These are phyloP conservation scores for Rhynchosporium agropyri DNA, from an alignment of 2,329 filamentous ascomycete genomes.

Conservation along the genomic window DNA sequence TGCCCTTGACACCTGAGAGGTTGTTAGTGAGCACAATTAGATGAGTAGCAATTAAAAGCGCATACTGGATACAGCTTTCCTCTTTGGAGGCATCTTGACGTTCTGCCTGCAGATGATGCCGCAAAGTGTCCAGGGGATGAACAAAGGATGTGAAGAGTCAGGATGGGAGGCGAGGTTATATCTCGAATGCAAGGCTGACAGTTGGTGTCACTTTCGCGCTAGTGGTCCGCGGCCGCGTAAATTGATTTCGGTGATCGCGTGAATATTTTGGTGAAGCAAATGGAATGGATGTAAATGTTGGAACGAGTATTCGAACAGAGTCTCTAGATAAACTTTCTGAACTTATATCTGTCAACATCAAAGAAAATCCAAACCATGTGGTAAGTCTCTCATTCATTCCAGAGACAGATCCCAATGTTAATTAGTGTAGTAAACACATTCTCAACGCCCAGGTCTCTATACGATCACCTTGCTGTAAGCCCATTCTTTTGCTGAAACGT, in stretches of 20 bases:
- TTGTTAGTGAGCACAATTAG: conserved; percentile 41
- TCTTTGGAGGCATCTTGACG: conserved; percentile 66
- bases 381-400: conserved; percentile 27
- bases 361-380: conserved; percentile 34
- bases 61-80: conserved; percentile 64
- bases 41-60: conserved; percentile 36
- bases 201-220: conserved; percentile 19
- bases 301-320: neutral
- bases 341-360: neutral
- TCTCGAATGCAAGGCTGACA: conserved; percentile 25
- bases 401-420: conserved; percentile 21
- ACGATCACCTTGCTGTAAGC: conserved; percentile 90
- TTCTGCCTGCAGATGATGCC: conserved; percentile 32
- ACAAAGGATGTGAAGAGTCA: conserved; percentile 27
- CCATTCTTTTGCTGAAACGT: neutral
- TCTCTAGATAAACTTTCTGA: neutral
- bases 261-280: neutral
- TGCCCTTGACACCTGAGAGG: conserved; percentile 48
- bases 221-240: conserved; percentile 17
- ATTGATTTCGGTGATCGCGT: neutral
- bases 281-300: neutral
- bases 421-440: conserved; percentile 79
- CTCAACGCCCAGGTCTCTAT: conserved; percentile 98
- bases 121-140: conserved; percentile 25
- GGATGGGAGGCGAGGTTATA: conserved; percentile 27